phyloP scores from a whole-genome alignment of 139 green algal species.

The Chlamydomonas sp. region DNA sequence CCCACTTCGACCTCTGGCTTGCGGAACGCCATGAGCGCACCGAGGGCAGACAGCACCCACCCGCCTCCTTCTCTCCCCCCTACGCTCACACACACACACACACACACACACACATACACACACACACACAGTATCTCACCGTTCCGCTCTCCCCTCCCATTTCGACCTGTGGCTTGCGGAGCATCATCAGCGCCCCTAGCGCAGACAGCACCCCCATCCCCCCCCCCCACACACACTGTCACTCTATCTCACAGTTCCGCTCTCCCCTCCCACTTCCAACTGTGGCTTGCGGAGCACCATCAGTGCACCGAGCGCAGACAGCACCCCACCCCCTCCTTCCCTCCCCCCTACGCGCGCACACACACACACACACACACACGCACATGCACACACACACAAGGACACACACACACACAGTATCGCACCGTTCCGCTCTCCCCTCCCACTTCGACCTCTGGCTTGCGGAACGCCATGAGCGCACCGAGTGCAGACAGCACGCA shows the following conservation, averaged over 20 bases:
- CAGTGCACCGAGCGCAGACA: no score
- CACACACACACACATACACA: no score
- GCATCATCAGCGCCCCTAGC: constrained; percentile 69
- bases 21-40: constrained; percentile 66
- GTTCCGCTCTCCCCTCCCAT: constrained; percentile 7
- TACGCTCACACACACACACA: no score
- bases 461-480: constrained; percentile 66
- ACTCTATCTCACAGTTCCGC: no score
- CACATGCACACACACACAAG: background rate
- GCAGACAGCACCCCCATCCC: constrained; percentile 55
- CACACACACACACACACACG: constrained; percentile 22
- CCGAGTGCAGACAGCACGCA: constrained; percentile 62
- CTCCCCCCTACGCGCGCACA: no score
- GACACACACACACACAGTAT: background rate
- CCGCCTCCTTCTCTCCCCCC: no score
- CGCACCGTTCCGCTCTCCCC: background rate
- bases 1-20: constrained; percentile 32
- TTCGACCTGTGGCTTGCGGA: constrained; percentile 40
- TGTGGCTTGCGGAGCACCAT: no score
- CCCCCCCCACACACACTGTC: no score
- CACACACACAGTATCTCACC: no score
- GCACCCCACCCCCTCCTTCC: no score
- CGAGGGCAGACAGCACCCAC: constrained; percentile 59
- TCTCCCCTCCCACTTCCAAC: no score
- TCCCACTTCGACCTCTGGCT: constrained; percentile 30